These are phyloP conservation scores for Effrenium voratum DNA, from an alignment of 73 alveolate species.

Conservation along the genomic window DNA sequence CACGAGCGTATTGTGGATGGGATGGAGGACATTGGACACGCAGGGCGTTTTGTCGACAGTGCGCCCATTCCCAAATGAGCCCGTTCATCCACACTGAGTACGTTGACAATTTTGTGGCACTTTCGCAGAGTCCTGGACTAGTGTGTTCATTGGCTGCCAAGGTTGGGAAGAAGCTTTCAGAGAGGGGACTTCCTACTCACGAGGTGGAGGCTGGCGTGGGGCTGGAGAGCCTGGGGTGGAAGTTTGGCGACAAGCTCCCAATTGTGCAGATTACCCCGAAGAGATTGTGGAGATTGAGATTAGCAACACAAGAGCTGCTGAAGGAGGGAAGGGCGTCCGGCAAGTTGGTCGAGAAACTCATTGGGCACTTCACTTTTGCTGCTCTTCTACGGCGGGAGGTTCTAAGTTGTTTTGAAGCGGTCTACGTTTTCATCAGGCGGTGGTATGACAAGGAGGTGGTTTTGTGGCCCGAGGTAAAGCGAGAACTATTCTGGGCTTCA, in stretches of 20 bases:
- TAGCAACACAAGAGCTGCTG: background rate
- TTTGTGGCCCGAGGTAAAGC: background rate
- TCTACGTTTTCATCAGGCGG: background rate
- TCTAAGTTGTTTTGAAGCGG: background rate
- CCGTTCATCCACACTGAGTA: background rate
- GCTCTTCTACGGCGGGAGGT: background rate
- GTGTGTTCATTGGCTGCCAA: background rate
- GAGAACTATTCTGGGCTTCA: background rate
- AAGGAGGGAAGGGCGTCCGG: background rate
- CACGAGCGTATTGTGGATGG: background rate
- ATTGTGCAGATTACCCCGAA: background rate
- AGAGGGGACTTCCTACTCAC: background rate
- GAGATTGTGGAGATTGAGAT: background rate
- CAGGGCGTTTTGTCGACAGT: background rate
- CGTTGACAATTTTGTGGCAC: conserved; percentile 7
- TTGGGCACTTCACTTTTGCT: background rate
- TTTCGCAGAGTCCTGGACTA: background rate
- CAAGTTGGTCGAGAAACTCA: background rate
- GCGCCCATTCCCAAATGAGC: background rate
- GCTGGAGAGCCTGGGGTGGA: background rate
- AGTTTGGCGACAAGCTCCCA: background rate
- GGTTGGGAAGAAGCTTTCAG: background rate
- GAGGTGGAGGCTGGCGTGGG: background rate
- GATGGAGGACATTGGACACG: background rate
- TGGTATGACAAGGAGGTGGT: background rate